These are phyloP conservation scores for Phytophthora meadii DNA, from an alignment of 352 stramenopile genomes.

Conservation along the genomic window DNA sequence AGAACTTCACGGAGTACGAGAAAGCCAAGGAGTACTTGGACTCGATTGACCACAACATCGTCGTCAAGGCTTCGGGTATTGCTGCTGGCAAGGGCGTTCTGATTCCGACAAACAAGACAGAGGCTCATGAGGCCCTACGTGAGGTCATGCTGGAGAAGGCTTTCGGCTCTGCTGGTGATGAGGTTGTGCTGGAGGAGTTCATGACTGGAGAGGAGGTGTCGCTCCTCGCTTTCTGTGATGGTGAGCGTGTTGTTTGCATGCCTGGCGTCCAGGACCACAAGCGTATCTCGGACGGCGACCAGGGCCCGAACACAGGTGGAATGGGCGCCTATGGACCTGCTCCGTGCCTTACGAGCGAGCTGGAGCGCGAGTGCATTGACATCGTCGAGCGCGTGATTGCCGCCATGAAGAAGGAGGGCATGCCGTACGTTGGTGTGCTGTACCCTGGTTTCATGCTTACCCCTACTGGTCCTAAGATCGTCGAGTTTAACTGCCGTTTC, in stretches of 20 bases:
- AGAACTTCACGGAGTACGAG: constrained; percentile 95
- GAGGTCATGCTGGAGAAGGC: constrained; percentile 98
- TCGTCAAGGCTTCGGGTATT: constrained; percentile 99
- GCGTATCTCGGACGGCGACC: constrained; percentile 96
- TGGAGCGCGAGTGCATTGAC: constrained; percentile 93
- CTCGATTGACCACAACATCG: constrained; percentile 93
- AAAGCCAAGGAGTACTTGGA: constrained; percentile 93
- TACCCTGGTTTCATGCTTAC: constrained; percentile 99
- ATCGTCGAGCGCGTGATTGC: constrained; percentile 82
- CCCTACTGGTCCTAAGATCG: constrained; percentile 91
- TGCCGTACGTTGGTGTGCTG: constrained; percentile 98
- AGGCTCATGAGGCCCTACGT: constrained; percentile 93
- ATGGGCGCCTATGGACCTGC: constrained; percentile 99
- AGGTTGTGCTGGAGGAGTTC: constrained; percentile 99
- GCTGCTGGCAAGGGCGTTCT: constrained; percentile 99
- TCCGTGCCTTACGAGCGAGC: constrained; percentile 93
- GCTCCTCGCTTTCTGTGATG: constrained; percentile 98
- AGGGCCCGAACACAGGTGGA: constrained; percentile 98
- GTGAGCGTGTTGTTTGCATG: constrained; percentile 95
- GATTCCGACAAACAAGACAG: constrained; percentile 93
- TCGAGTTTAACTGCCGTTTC: constrained; percentile 99
- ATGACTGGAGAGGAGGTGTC: constrained; percentile 98
- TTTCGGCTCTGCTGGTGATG: constrained; percentile 96
- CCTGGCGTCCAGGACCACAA: constrained; percentile 99
- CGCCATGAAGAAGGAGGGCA: constrained; percentile 93